These are phyloP conservation scores for Alternaria atra DNA, from an alignment of 2,329 filamentous ascomycete genomes.

Conservation along the genomic window DNA sequence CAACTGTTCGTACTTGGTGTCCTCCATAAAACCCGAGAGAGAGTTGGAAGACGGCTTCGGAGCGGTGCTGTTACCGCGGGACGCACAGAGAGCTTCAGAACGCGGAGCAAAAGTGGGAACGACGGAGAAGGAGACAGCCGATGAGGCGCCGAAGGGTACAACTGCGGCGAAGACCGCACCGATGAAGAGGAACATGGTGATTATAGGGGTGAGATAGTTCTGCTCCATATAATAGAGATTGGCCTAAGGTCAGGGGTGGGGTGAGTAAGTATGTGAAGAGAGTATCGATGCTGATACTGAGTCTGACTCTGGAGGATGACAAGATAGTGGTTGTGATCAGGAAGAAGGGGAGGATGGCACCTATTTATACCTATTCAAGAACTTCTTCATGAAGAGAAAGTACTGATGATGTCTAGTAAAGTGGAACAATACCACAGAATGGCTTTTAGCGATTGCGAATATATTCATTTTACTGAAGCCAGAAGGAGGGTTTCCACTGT, in stretches of 20 bases:
- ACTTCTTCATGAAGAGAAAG: neutral
- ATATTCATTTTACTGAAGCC: neutral
- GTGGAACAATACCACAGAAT: neutral
- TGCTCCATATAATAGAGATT: no score
- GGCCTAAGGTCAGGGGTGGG: neutral
- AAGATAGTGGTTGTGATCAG: neutral
- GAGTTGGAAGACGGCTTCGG: conserved; percentile 4
- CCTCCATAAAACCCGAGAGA: conserved; percentile 1
- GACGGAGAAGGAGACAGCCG: neutral
- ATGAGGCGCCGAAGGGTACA: neutral
- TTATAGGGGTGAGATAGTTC: neutral
- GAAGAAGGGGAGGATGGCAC: neutral
- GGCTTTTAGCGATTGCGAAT: neutral
- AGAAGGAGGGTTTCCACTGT: neutral
- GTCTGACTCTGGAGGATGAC: neutral
- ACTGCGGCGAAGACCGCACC: neutral
- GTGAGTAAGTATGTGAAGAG: neutral
- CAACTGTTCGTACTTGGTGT: conserved; percentile 2
- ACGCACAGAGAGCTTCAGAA: neutral
- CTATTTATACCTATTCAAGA: neutral
- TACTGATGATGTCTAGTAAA: neutral
- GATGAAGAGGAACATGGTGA: neutral
- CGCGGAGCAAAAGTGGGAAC: neutral
- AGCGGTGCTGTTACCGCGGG: neutral
- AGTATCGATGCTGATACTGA: neutral